Conservation (phyloP, 2,329 filamentous ascomycete species). For the Zasmidium angulare region DNA sequence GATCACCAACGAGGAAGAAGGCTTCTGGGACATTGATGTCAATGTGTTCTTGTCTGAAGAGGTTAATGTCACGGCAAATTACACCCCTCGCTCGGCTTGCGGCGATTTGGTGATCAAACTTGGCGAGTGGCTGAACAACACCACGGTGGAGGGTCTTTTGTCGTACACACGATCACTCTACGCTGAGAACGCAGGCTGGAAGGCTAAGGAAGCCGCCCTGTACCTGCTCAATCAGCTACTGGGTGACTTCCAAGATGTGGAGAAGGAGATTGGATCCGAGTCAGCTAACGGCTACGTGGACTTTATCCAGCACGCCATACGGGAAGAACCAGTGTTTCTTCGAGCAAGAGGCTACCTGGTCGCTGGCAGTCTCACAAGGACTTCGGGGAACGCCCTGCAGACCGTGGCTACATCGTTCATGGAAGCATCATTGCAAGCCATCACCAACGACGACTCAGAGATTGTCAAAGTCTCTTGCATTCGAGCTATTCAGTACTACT, state of each 20-base stretch:
- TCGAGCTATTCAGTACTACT: conserved; percentile 73
- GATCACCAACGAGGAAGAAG: conserved; percentile 89
- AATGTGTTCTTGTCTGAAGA: conserved; percentile 95
- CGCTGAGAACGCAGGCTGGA: conserved; percentile 56
- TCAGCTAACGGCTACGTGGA: conserved; percentile 74
- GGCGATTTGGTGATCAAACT: conserved; percentile 91
- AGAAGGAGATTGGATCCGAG: conserved; percentile 67
- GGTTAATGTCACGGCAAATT: conserved; percentile 91
- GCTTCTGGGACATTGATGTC: conserved; percentile 93
- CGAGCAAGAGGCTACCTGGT: conserved; percentile 85
- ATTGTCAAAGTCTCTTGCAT: conserved; percentile 91
- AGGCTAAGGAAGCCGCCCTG: conserved; percentile 74
- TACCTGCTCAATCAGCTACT: conserved; percentile 83
- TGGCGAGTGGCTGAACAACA: conserved; percentile 80
- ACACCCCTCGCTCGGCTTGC: conserved; percentile 88
- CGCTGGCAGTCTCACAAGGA: conserved; percentile 74
- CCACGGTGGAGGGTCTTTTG: conserved; percentile 75
- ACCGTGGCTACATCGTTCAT: conserved; percentile 62
- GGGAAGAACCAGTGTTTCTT: conserved; percentile 70
- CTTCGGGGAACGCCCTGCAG: conserved; percentile 58
- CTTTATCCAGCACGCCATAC: conserved; percentile 76
- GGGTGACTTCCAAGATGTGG: conserved; percentile 77
- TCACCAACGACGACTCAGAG: conserved; percentile 74
- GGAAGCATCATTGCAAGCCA: conserved; percentile 71
- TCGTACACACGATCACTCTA: conserved; percentile 75